A percentile compares a stretch with the other conserved stretches of the same genome.
phyloP scores from a whole-genome alignment of 163 green algal species.

The Trebouxia gelatinosa region DNA sequence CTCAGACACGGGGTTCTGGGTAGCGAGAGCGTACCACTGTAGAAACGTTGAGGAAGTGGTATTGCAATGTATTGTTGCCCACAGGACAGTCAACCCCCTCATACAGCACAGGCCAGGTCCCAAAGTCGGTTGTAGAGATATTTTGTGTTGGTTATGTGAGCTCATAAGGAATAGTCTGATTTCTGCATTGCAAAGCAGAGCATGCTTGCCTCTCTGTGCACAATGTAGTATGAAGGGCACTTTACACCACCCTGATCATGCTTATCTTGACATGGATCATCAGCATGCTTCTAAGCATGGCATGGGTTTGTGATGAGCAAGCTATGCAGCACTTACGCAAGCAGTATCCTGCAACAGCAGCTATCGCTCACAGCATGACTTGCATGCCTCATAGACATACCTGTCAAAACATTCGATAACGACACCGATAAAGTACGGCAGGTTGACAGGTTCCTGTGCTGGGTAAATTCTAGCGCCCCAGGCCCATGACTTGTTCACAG shows the following conservation, averaged over 20 bases:
- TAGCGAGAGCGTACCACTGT: too few relatives aligned
- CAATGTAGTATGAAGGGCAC: too few relatives aligned
- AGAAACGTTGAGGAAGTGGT: slow-evolving; percentile 7
- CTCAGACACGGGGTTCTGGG: too few relatives aligned
- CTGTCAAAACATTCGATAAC: slow-evolving; percentile 27
- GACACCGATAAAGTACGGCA: slow-evolving; percentile 1
- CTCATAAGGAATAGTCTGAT: slow-evolving; percentile 22
- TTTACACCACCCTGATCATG: too few relatives aligned
- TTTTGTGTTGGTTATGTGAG: slow-evolving; percentile 22
- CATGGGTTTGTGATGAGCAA: too few relatives aligned
- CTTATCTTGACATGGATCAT: too few relatives aligned
- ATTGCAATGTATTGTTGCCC: background rate
- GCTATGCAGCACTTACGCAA: too few relatives aligned
- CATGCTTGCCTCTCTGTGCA: too few relatives aligned
- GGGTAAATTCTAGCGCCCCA: slow-evolving; percentile 17
- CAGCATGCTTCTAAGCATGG: too few relatives aligned
- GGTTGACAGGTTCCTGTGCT: slow-evolving; percentile 3
- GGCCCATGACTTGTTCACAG: slow-evolving; percentile 8
- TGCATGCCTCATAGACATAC: background rate
- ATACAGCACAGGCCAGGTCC: slow-evolving; percentile 15
- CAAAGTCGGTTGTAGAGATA: slow-evolving; percentile 2
- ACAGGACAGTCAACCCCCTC: slow-evolving; percentile 16
- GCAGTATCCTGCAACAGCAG: too few relatives aligned
- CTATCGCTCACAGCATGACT: too few relatives aligned
- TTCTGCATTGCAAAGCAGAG: background rate